A percentile compares a stretch with the other conserved stretches of the same genome.
These are phyloP conservation scores for Prunus campanulata DNA, from an alignment of 306 rosid species.

Conservation along the genomic window DNA sequence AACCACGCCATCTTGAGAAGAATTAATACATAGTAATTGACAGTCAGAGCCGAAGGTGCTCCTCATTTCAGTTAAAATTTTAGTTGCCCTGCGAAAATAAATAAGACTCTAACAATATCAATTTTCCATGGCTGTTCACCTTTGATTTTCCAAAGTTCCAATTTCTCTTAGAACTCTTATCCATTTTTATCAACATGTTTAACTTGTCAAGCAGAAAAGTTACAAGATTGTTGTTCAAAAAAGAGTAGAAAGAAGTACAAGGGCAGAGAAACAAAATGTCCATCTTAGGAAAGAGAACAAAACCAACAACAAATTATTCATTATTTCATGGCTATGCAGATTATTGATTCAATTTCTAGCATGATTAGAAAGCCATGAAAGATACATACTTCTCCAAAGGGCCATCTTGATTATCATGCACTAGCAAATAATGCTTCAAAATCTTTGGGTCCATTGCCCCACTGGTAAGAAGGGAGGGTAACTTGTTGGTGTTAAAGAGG, in stretches of 20 bases:
- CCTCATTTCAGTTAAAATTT: slow-evolving; percentile 76
- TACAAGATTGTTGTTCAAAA: not conserved
- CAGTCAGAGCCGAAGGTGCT: slow-evolving; percentile 79
- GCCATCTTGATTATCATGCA: slow-evolving; percentile 92
- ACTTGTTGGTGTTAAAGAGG: slow-evolving; percentile 67
- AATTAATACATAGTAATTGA: slow-evolving; percentile 74
- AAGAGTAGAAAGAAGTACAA: not conserved
- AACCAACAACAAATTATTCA: not conserved
- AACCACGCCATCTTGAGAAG: slow-evolving; percentile 54
- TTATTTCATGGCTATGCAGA: not conserved
- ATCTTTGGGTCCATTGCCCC: slow-evolving; percentile 95
- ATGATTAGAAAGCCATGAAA: slow-evolving; percentile 18
- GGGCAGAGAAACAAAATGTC: not conserved
- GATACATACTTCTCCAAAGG: slow-evolving; percentile 62
- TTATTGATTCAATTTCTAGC: not conserved
- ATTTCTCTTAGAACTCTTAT: not conserved
- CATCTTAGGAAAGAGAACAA: not conserved
- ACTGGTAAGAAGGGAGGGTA: slow-evolving; percentile 80
- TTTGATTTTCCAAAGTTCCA: not conserved
- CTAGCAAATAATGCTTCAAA: slow-evolving; percentile 82
- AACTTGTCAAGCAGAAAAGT: not conserved
- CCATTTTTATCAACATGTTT: not conserved
- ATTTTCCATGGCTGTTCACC: not conserved
- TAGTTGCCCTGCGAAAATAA: slow-evolving; percentile 63
- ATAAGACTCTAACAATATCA: slow-evolving; percentile 24